Evolutionary conservation across 2,329 filamentous ascomycete genomes (phyloP), one percentile per base, ranked within the genome.

Genomic region (Fusarium robinianum): DNA sequence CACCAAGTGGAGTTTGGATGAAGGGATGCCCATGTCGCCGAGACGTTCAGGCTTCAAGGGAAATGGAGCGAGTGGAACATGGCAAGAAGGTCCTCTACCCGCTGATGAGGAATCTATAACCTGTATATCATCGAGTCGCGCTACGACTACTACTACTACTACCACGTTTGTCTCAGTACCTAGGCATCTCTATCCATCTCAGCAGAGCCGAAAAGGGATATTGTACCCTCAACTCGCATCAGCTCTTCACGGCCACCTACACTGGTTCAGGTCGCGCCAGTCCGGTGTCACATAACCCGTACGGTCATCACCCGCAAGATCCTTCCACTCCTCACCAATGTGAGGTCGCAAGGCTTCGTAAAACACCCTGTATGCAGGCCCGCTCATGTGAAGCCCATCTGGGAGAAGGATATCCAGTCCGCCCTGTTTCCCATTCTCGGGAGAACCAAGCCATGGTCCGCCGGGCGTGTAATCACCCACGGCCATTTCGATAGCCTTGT

Each of bases 401-500:
- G 76, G 72, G n/a, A 83, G 64, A 43, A 82, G 70, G 24, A 68
- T 57, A 44, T 76, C 70, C 26, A 83, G 65, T 21, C 74, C 75
- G 12, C 79, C 79, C 34, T 71, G 69, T 55, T 74, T 68, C 16
- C 77, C 76, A 42, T 72, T 71, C 52, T 72, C 70, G 2, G 70
- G 72, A 17, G 78, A 74, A 3, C 79, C 79, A 21, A 81, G 71
- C 58, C 68, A 66, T 11, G 72, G 70, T 6, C 72, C 72, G 5
- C 67, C 72, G 31, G 67, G 69, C 30, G 80, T 71, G 40, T 83
- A 76, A 61, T 83, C 85, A 34, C 76, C 70, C 56, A 64, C 80
- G 63, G 67, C 80, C 68, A 68, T 80, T 64, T 65, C 77, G 65
- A 67, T 80, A 72, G 67, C 91, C 77, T 80, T 75, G 41, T 80